Evolutionary conservation across 768 basidiomycete genomes (phyloP), one percentile per base, ranked within the genome.

Genomic region (Tricholoma sp.): DNA sequence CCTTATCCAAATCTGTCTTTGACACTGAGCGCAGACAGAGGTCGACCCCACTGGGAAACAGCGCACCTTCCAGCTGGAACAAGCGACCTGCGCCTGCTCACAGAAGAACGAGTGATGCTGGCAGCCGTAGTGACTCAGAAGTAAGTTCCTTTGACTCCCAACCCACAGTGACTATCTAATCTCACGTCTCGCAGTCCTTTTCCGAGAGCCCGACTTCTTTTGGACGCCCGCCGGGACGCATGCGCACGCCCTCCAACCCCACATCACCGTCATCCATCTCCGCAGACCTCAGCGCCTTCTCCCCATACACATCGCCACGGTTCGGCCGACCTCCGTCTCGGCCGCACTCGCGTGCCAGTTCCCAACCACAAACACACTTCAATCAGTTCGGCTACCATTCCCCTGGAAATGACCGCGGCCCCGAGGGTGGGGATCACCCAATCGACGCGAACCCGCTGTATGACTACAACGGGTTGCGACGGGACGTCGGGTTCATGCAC

Each of bases 111-210:
- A 91, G 90, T 59, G 82, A 89, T 62, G 88, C 87, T 9, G 86
- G 86, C n/a, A 80, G 78, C 58, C 73, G 78, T 27, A 91, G 90
- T 63, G 91, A 93, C 62, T 84, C 85, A 2, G 91, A 93, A 77
- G 90, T 89, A 43, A 52, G 80, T 61, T 37, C 54, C 22, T 41
- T 59, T 49, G 50, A 24, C 52, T 52, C 50, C 66, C 50, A 64
- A 35, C 47, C 32, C 27, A 2, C 39, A 34, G 57, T 49, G 50
- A 2, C 19, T 54, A 3, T 27, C 55, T 51, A 31, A 50, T 29
- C 10, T 57, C 55, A 34, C 9, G 34, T 16, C 34, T 56, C 35
- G 7, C 57, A 73, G 76, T 78, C 74, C 27, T 68, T 72, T 52
- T 68, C 76, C 47, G 65, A 76, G 69, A 76, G 64, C 54, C 73